phyloP scores from a whole-genome alignment of 495 filamentous ascomycete species.

The Aspergillus kassunensis region DNA sequence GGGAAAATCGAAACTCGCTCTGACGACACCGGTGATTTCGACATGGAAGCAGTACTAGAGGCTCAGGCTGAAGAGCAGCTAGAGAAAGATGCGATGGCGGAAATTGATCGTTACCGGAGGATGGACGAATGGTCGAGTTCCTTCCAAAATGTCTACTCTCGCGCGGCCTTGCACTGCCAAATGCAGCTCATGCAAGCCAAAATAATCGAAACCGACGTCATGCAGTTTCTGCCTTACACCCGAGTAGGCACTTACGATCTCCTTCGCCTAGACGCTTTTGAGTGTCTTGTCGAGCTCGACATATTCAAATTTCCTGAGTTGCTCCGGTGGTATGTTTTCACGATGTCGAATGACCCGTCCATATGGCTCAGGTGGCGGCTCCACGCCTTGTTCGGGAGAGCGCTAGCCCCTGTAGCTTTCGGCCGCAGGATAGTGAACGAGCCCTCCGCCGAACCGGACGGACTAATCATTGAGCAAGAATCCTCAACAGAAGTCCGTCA shows the following conservation, averaged over 20 bases:
- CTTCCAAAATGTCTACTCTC: constrained; percentile 86
- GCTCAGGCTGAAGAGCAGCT: constrained; percentile 61
- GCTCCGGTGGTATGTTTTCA: constrained; percentile 64
- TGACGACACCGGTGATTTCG: constrained; percentile 42
- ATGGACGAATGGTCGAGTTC: constrained; percentile 93
- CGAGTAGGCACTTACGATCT: constrained; percentile 71
- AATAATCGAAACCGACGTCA: constrained; percentile 55
- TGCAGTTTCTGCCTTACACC: constrained; percentile 78
- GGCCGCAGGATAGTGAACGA: constrained; percentile 48
- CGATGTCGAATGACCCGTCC: constrained; percentile 72
- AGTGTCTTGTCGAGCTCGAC: constrained; percentile 74
- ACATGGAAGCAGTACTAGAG: constrained; percentile 46
- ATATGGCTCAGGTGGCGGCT: constrained; percentile 71
- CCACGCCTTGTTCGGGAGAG: constrained; percentile 61
- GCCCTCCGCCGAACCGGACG: constrained; percentile 40
- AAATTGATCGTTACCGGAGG: constrained; percentile 84
- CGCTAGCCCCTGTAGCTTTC: constrained; percentile 76
- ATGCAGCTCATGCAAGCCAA: constrained; percentile 67
- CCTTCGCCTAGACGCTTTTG: constrained; percentile 79
- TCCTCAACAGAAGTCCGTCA: constrained; percentile 63
- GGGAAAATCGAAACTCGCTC: constrained; percentile 41
- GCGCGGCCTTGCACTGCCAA: constrained; percentile 75
- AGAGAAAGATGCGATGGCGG: constrained; percentile 66
- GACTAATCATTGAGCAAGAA: constrained; percentile 79
- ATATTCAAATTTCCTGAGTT: constrained; percentile 59